Conservation (phyloP, 768 basidiomycete genomes). For the Suillus bovinus region DNA sequence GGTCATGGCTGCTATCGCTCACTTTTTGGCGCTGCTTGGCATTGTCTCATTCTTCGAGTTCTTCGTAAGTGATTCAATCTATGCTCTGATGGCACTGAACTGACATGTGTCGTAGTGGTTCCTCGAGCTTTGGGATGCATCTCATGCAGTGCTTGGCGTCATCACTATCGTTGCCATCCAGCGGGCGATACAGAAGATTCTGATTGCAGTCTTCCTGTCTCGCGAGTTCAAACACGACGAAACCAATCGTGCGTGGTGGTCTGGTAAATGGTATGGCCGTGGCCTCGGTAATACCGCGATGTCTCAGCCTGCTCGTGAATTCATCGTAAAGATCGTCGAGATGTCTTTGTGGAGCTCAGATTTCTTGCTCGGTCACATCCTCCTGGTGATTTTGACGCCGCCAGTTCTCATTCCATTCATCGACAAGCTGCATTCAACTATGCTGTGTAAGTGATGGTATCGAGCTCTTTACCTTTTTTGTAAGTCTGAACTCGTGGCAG, state of each 20-base stretch:
- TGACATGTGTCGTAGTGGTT: conserved; percentile 66
- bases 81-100: conserved; percentile 5
- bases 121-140: conserved; percentile 95
- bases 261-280: conserved; percentile 96
- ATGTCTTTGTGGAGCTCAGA: conserved; percentile 97
- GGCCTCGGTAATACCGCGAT: conserved; percentile 89
- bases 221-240: conserved; percentile 99
- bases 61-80: conserved; percentile 64
- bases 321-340: conserved; percentile 97
- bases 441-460: conserved; percentile 68
- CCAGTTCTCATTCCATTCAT: conserved; percentile 84
- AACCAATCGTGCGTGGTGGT: conserved; percentile 99
- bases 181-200: conserved; percentile 89
- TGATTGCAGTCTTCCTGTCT: conserved; percentile 92
- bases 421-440: conserved; percentile 89
- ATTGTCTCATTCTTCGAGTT: conserved; percentile 93
- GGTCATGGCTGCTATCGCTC: conserved; percentile 90
- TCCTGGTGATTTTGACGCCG: conserved; percentile 84
- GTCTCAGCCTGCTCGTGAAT: conserved; percentile 96
- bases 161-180: conserved; percentile 89
- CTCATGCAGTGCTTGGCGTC: conserved; percentile 92
- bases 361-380: conserved; percentile 82
- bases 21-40: conserved; percentile 79
- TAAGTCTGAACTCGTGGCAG: conserved; percentile 37
- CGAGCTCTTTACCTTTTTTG: conserved; percentile 9